These are phyloP conservation scores for Grosmannia serpens DNA, from an alignment of 2,329 filamentous ascomycete species.

Conservation along the genomic window DNA sequence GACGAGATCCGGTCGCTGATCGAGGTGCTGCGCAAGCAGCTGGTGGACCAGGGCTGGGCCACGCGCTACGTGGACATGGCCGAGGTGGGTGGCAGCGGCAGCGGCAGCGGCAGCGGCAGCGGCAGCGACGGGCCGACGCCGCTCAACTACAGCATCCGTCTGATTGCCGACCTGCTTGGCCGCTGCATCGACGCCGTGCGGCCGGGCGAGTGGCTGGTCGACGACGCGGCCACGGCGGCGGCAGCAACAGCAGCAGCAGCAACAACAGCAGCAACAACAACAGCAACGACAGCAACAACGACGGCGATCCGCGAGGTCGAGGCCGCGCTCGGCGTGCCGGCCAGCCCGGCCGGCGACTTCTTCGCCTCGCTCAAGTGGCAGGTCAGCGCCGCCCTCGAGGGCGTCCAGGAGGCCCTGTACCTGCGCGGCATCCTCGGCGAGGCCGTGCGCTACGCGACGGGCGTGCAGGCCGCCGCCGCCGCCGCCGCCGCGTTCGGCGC, in stretches of 20 bases:
- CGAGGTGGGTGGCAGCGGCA: constrained; percentile 27
- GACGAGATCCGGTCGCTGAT: constrained; percentile 62
- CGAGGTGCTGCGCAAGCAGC: constrained; percentile 59
- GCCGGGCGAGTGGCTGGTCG: constrained; percentile 60
- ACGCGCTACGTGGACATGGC: constrained; percentile 54
- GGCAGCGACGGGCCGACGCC: constrained; percentile 34
- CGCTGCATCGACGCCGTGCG: constrained; percentile 68
- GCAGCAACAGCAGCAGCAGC: no score
- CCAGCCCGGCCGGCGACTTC: constrained; percentile 37
- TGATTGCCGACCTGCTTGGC: constrained; percentile 60
- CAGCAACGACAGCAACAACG: no score
- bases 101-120: constrained; percentile 27
- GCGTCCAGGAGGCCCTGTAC: constrained; percentile 56
- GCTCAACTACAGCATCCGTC: constrained; percentile 56
- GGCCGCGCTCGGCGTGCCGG: not conserved
- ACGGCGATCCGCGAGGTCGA: no score
- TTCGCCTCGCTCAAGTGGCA: constrained; percentile 56
- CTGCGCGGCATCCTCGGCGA: constrained; percentile 55
- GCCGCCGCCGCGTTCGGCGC: not conserved
- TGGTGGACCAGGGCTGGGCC: constrained; percentile 67
- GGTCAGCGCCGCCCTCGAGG: constrained; percentile 59
- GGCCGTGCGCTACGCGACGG: constrained; percentile 46
- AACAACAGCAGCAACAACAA: no score
- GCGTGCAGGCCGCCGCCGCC: constrained; percentile 27
- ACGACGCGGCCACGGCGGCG: constrained; percentile 32